Base-by-base conservation (phyloP, 768 basidiomycete species). In the Lentinus tigrinus region DNA sequence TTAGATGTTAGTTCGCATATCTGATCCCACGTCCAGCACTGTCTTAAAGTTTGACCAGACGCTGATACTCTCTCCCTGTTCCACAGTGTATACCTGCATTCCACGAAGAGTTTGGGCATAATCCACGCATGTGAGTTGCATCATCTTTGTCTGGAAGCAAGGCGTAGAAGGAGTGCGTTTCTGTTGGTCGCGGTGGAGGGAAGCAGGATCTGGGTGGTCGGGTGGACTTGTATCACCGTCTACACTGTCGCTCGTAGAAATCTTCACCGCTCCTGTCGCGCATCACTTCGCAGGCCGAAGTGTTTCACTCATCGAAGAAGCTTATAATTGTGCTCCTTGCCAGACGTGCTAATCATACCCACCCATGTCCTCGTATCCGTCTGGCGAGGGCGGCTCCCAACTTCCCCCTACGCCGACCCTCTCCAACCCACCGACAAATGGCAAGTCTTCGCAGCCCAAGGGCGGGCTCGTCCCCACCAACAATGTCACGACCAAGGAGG, bases 401-500 rank as follows among this genome's bases (percentile, higher is more conserved):
- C 43, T 47, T 38, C 49, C 53, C 34, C 47, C 51, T 36, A 51
- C 52, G 14, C 47, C 64, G 1, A 38, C 56, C 8, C 21, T 51
- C 21, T 21, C 52, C 3, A 31, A 52, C 19, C 42, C 60, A 4
- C 37, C 57, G 19, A 55, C 65, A 16, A 65, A 65, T 37, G 65
- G 65, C 23, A 59, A 61, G 27, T 23, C 58, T 7, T 34, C 57
- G 21, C 54, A 57, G 17, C 13, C 53, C 31, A 61, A 63, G 53
- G 36, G 75, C 6, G 70, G 77, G 6, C 77, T 92, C 31, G 82
- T 92, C 2, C 92, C 92, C 8, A 94, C 92, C 10, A 94, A 94
- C 72, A 90, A 81, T 56, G 90, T 94, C 49, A 86, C 89, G 3
- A 91, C 88, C 7, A 83, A 79, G 55, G 87, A 90, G 19, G 90